phyloP scores from a whole-genome alignment of 805 yeast species.

The Nakazawaea ernobii region DNA sequence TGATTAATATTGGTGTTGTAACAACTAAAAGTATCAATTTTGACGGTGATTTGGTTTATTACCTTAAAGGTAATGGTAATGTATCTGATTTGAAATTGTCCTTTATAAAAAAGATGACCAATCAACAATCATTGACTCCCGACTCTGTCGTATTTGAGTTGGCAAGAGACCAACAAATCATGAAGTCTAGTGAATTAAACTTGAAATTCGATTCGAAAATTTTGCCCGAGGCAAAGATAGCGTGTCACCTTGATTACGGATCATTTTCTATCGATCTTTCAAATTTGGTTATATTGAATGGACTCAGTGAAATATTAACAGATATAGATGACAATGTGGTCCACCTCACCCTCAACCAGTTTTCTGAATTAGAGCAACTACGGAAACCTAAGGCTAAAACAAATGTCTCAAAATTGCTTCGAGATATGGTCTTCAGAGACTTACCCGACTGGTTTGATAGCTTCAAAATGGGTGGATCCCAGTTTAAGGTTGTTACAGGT shows the following conservation, averaged over 20 bases:
- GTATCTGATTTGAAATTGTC: constrained; percentile 16
- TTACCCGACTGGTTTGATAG: constrained; percentile 30
- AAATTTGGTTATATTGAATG: constrained; percentile 23
- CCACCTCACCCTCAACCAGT: background rate
- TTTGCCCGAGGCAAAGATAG: constrained; percentile 17
- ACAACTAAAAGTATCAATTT: constrained; percentile 5
- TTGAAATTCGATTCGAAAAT: constrained; percentile 18
- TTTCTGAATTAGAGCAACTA: background rate
- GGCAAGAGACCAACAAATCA: constrained; percentile 3
- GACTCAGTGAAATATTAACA: constrained; percentile 15
- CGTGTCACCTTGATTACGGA: constrained; percentile 18
- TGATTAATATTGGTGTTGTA: constrained; percentile 15
- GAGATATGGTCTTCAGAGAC: constrained; percentile 19
- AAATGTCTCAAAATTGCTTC: constrained; percentile 1
- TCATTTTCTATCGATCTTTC: constrained; percentile 21
- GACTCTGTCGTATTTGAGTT: background rate
- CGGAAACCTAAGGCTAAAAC: background rate
- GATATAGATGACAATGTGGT: constrained; percentile 5
- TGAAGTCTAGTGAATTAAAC: constrained; percentile 6
- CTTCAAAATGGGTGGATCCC: constrained; percentile 18
- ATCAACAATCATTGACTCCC: constrained; percentile 1
- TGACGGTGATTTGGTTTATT: constrained; percentile 7
- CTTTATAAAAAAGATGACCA: constrained; percentile 15
- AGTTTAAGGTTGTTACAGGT: constrained; percentile 26
- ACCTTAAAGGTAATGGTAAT: constrained; percentile 14